phyloP scores from a whole-genome alignment of 805 yeast genomes.

The Suhomyces xylopsoci region DNA sequence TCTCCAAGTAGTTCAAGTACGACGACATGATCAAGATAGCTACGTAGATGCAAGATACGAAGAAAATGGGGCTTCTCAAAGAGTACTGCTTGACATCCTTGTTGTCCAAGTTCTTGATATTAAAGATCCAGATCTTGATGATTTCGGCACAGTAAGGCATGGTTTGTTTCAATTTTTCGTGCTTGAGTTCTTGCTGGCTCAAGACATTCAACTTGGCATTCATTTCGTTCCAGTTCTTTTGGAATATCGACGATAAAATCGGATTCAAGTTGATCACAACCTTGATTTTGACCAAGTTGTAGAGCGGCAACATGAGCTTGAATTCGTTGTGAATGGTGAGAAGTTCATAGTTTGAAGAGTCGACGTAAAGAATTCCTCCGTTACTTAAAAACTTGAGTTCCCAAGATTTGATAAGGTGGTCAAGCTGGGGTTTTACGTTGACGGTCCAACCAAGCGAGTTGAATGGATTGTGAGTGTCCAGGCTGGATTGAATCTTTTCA shows the following conservation, averaged over 20 bases:
- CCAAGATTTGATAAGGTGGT: slow-evolving; percentile 61
- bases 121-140: slow-evolving; percentile 67
- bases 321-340: slow-evolving; percentile 54
- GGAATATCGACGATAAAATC: slow-evolving; percentile 57
- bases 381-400: slow-evolving; percentile 58
- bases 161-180: slow-evolving; percentile 36
- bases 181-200: slow-evolving; percentile 56
- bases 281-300: slow-evolving; percentile 64
- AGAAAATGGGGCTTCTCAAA: slow-evolving; percentile 71
- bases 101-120: slow-evolving; percentile 45
- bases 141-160: slow-evolving; percentile 45
- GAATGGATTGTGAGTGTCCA: slow-evolving; percentile 29
- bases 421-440: slow-evolving; percentile 57
- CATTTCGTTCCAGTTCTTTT: slow-evolving; percentile 68
- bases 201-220: slow-evolving; percentile 47
- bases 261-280: slow-evolving; percentile 61
- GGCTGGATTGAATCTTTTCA: slow-evolving; percentile 57
- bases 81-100: slow-evolving; percentile 62
- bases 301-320: slow-evolving; percentile 64
- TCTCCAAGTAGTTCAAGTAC: slow-evolving; percentile 55
- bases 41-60: slow-evolving; percentile 66
- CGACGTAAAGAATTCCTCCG: slow-evolving; percentile 60
- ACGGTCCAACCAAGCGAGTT: slow-evolving; percentile 64
- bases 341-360: slow-evolving; percentile 46
- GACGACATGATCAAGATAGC: slow-evolving; percentile 62